Conservation (phyloP, 176 grass and related monocot genomes). For the Ampelocalamus luodianensis region DNA sequence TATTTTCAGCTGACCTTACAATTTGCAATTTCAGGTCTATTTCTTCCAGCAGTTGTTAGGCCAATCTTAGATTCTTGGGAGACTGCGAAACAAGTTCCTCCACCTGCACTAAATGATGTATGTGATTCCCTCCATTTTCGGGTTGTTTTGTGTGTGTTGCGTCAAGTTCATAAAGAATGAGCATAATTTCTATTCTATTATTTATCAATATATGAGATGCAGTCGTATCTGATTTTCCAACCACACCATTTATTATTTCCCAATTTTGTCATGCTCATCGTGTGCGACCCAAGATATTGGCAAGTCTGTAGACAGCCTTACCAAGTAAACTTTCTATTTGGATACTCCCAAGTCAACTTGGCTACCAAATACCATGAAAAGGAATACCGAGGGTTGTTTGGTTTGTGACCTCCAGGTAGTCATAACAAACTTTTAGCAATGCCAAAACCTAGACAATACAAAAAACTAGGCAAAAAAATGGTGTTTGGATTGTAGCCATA, state of each 20-base stretch:
- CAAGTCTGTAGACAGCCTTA: background rate
- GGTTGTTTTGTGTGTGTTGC: background rate
- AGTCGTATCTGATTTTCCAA: background rate
- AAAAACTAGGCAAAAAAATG: no score
- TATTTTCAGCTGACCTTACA: slow-evolving; percentile 17
- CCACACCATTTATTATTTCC: background rate
- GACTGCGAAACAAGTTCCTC: slow-evolving; percentile 68
- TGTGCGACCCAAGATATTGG: background rate
- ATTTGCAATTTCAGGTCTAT: slow-evolving; percentile 74
- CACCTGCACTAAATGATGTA: slow-evolving; percentile 80
- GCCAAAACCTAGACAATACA: no score
- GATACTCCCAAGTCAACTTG: background rate
- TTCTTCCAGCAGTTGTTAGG: slow-evolving; percentile 92
- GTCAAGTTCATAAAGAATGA: background rate
- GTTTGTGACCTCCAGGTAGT: no score
- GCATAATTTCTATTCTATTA: background rate
- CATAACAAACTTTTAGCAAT: no score
- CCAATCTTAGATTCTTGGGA: slow-evolving; percentile 92
- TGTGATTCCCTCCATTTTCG: background rate
- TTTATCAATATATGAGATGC: background rate
- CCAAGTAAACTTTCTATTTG: background rate
- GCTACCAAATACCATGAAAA: background rate
- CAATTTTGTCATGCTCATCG: background rate
- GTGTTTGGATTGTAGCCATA: no score
- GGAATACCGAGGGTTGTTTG: no score